Evolutionary conservation across 2,329 filamentous ascomycete genomes (phyloP).

Genomic region (Colletotrichum tropicale): DNA sequence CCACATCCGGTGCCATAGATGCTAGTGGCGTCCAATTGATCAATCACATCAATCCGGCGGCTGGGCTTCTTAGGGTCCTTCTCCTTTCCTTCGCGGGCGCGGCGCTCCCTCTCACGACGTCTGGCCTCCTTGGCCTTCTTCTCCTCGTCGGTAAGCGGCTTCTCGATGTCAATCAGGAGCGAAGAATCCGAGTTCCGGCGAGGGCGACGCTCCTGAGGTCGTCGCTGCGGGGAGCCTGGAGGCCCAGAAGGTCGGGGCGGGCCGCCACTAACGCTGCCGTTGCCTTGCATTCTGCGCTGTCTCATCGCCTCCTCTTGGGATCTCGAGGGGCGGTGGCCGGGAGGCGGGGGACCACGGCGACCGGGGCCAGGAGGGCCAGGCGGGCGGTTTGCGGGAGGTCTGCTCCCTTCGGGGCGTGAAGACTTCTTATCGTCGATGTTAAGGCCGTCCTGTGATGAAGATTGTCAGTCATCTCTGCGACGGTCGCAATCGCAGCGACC

Average conservation of each 20-base stretch:
- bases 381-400: slow-evolving; percentile 41
- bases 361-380: slow-evolving; percentile 43
- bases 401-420: slow-evolving; percentile 29
- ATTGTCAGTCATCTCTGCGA: background rate
- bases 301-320: slow-evolving; percentile 71
- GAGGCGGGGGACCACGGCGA: slow-evolving; percentile 45
- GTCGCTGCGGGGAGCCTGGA: slow-evolving; percentile 43
- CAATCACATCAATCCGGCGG: slow-evolving; percentile 82
- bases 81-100: slow-evolving; percentile 53
- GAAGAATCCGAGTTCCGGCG: slow-evolving; percentile 85
- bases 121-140: slow-evolving; percentile 52
- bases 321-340: slow-evolving; percentile 63
- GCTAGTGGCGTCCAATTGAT: slow-evolving; percentile 94
- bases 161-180: slow-evolving; percentile 60
- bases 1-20: slow-evolving; percentile 91
- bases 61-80: slow-evolving; percentile 53
- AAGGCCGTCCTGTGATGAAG: slow-evolving; percentile 63
- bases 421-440: slow-evolving; percentile 65
- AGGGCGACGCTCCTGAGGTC: slow-evolving; percentile 50
- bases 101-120: slow-evolving; percentile 57
- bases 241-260: slow-evolving; percentile 34
- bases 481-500: background rate
- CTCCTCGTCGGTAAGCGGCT: slow-evolving; percentile 64
- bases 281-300: slow-evolving; percentile 47
- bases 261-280: slow-evolving; percentile 32